Percentiles rank a stretch among this genome's conserved stretches.
Conservation (phyloP, 2,329 filamentous ascomycete genomes). For the Microsporum ferrugineum region DNA sequence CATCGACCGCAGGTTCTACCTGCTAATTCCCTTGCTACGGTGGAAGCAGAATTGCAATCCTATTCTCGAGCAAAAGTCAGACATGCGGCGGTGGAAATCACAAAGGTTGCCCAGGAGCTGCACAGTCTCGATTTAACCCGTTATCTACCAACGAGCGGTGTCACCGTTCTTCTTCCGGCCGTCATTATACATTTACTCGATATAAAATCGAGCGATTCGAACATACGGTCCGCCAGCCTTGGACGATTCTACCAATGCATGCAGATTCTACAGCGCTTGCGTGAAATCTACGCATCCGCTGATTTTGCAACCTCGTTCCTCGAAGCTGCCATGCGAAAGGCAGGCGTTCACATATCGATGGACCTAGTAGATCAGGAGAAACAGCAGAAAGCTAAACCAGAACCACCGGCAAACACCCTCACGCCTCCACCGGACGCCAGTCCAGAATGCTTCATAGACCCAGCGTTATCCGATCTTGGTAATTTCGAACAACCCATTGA, state of each 20-base stretch:
- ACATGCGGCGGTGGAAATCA: constrained; percentile 74
- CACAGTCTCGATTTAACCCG: constrained; percentile 61
- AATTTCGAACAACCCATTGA: constrained; percentile 11
- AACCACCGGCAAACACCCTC: constrained; percentile 20
- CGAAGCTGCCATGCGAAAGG: constrained; percentile 82
- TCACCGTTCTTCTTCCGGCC: constrained; percentile 79
- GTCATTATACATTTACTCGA: constrained; percentile 91
- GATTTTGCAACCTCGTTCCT: constrained; percentile 92
- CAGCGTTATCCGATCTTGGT: constrained; percentile 4
- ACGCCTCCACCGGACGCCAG: constrained; percentile 33
- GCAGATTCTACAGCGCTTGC: constrained; percentile 74
- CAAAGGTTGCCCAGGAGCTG: constrained; percentile 66
- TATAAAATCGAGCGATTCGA: constrained; percentile 69
- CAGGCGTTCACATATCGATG: constrained; percentile 57
- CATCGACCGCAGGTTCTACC: constrained; percentile 86
- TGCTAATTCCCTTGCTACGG: constrained; percentile 47
- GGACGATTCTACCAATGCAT: constrained; percentile 85
- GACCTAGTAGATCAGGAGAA: constrained; percentile 16
- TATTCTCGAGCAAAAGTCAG: constrained; percentile 72
- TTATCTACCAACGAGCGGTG: constrained; percentile 77
- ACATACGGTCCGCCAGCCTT: constrained; percentile 60
- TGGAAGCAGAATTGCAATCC: constrained; percentile 62
- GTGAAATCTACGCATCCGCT: constrained; percentile 85
- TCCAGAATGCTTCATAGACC: constrained; percentile 17
- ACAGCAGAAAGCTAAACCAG: neutral